Evolutionary conservation across 345 rosid species (phyloP).

Genomic region (Gossypium stocksii): DNA sequence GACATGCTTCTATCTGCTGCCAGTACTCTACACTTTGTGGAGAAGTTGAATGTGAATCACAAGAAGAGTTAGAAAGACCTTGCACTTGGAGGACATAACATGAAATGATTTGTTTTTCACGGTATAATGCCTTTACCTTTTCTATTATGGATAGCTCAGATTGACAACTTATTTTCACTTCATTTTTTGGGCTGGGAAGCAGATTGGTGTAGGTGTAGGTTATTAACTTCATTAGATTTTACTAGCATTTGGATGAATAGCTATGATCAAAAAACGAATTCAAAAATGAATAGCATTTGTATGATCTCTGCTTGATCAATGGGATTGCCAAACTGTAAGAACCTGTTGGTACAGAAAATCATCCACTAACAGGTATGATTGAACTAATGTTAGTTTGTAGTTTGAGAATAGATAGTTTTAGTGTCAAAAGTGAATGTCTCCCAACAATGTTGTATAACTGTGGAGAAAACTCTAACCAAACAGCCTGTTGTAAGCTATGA

Average conservation of each 20-base stretch:
- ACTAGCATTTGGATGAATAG: slow-evolving; percentile 24
- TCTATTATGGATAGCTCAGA: neutral
- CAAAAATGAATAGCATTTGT: neutral
- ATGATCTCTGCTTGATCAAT: neutral
- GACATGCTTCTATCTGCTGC: slow-evolving; percentile 84
- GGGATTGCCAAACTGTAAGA: slow-evolving; percentile 10
- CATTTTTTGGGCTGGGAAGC: slow-evolving; percentile 11
- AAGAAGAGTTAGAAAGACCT: slow-evolving; percentile 19
- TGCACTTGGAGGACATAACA: neutral
- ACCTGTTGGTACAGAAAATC: neutral
- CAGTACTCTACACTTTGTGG: slow-evolving; percentile 48
- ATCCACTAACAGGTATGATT: neutral
- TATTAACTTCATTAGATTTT: slow-evolving; percentile 20
- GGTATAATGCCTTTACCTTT: slow-evolving; percentile 3
- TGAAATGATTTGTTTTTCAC: slow-evolving; percentile 5
- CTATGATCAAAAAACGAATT: slow-evolving; percentile 14
- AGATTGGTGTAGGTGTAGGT: slow-evolving; percentile 27
- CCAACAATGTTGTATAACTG: slow-evolving; percentile 19
- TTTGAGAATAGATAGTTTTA: slow-evolving; percentile 11
- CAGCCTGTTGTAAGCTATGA: slow-evolving; percentile 13
- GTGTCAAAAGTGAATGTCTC: slow-evolving; percentile 10
- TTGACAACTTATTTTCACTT: slow-evolving; percentile 17
- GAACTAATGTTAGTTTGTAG: slow-evolving; percentile 13
- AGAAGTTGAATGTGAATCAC: slow-evolving; percentile 33
- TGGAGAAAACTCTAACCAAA: slow-evolving; percentile 12